Base-by-base conservation (phyloP, 2,329 filamentous ascomycete genomes). In the Exophiala mesophila region DNA sequence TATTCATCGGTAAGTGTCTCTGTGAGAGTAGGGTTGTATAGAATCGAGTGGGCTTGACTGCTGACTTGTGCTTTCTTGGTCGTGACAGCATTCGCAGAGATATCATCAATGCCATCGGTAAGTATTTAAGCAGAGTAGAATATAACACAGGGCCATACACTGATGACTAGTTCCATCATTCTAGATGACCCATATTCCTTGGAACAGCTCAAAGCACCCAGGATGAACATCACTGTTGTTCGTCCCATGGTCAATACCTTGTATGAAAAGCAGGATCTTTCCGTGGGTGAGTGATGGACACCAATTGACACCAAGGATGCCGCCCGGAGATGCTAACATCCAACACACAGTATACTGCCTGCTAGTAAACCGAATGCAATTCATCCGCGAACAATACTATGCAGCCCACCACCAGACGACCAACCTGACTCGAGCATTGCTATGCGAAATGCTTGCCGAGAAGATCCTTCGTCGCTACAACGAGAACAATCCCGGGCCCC, bases 221-320 rank as follows among this genome's bases (percentile, higher is more conserved):
- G 85, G 45, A 88, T 92, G 71, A 92, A 92, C 59, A 76, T 86
- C 37, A 75, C 83, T 1, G 82, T 92, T 32, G 81, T 92, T 15
- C 77, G 87, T 44, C 87, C 87, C 1, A 67, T 92, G 18, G 85
- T 92, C n/a, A 85, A 92, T 60, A 83, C 86, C 59, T 74, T 90
- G 6, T 92, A 88, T 59, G 80, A 85, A 55, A 73, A 82, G 45
- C 76, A 86, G 45, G 87, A 92, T 66, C 81, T 89, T 28, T 90
- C 85, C 1, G 80, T 89, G 41, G 75, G 80, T 83, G 65, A 51
- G 71, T 9, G 6, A 13, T 13, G 30, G 10, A 20, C 19, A 5
- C 32, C 6, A 5, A 15, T 26, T 9, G 5, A n/a, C 19, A 29
- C 10, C 17, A 16, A 9, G 13, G 13, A 20, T 5, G n/a, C 12